Percentiles rank a stretch among this genome's conserved stretches.
phyloP scores from a whole-genome alignment of 768 basidiomycete genomes.

The Hygrophorus pudorinus region DNA sequence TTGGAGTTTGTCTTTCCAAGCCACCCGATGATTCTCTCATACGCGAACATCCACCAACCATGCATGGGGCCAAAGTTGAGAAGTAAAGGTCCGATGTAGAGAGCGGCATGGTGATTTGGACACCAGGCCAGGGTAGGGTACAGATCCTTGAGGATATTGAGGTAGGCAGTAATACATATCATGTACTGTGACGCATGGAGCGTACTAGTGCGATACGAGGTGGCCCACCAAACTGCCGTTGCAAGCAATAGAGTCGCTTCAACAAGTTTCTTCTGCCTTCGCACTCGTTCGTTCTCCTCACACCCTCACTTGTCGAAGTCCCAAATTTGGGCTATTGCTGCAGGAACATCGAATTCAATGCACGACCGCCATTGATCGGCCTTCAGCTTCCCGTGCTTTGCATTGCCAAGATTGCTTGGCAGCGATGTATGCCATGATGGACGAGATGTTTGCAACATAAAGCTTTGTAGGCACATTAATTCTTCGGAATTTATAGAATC shows the following conservation, averaged over 20 bases:
- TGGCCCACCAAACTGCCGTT: background rate
- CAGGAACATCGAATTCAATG: slow-evolving; percentile 3
- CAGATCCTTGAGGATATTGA: background rate
- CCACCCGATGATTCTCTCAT: slow-evolving; percentile 1
- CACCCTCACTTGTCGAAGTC: background rate
- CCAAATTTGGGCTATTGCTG: background rate
- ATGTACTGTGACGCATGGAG: background rate
- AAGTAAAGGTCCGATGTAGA: slow-evolving; percentile 1
- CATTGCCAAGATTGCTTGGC: background rate
- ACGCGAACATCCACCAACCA: background rate
- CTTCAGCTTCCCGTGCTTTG: slow-evolving; percentile 14
- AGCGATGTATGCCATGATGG: slow-evolving; percentile 7
- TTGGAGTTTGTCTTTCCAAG: background rate
- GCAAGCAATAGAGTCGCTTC: background rate
- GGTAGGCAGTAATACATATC: background rate
- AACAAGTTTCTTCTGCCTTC: background rate
- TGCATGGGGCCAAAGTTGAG: slow-evolving; percentile 1
- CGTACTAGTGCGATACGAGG: background rate
- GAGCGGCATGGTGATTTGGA: slow-evolving; percentile 2
- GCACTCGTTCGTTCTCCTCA: too few species aligned
- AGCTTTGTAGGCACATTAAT: too few species aligned
- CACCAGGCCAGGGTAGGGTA: background rate
- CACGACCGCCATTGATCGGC: slow-evolving; percentile 16
- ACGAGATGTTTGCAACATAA: background rate
- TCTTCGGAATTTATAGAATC: too few species aligned